Evolutionary conservation across 2,329 filamentous ascomycete species (phyloP), one percentile per base, ranked within the genome.

Genomic region (Emergomyces pasteurianus): DNA sequence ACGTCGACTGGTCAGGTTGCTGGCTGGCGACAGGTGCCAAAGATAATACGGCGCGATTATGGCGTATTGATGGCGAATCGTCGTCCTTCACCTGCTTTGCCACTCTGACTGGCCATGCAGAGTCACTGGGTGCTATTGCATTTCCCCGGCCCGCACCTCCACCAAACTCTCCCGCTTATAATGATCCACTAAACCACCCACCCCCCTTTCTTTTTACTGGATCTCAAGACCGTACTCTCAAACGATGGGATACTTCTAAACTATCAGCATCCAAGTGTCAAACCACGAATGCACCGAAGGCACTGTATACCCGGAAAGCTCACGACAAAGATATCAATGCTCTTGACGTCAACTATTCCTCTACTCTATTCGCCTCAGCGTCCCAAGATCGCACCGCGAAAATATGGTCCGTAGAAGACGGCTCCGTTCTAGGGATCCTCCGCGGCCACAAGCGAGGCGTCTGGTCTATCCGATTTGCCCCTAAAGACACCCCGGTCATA

Each of bases 271-370:
- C 85, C 10, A 69, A 69, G 52, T 65, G 68, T 12, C 67, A 68
- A 10, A 70, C 64, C 23, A 63, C 65, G 49, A 72, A 73, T 58
- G 64, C 68, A 10, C 71, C 71, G 2, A 77, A 77, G 67, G 90
- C 90, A 47, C 76, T 86, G 4, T 99, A 89, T 73, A 97, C 94
- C 0, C 84, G 94, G 61, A 95, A 96, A 74, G 94, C 94, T 0
- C 94, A 99, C 74, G 94, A 99, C 71, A 99, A 99, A 72, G 94
- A 99, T 67, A 99, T 99, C 75, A 99, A 99, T 68, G 91, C 94
- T 2, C 83, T 99, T 58, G 90, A 95, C 65, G 81, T 94, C 12
- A 89, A 91, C 65, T 82, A 85, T 26, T 80, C 83, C 1, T 84
- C 84, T 4, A 83, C 86, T n/a, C 76, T 96, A 0, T 97, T 99